Evolutionary conservation across 73 alveolate species (phyloP), one percentile per base, ranked within the genome.

Genomic region (Stentor coeruleus): DNA sequence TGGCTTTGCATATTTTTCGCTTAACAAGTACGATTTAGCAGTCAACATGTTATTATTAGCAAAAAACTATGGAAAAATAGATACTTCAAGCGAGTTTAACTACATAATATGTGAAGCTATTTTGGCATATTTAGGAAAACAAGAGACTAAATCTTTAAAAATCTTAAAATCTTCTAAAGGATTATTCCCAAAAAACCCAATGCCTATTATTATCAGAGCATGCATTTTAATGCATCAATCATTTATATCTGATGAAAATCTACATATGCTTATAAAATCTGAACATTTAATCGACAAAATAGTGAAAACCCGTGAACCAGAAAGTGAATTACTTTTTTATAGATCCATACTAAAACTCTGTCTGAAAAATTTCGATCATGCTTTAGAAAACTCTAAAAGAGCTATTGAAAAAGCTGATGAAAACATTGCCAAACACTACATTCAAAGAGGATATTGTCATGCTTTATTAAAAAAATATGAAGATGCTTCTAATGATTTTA

Each of bases 381-480:
- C 90, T 2, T 84, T 39, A 1, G 83, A 84, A 77, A 76, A 57
- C 31, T 36, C 39, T 30, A 15, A 39, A 28, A 33, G 57, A 74
- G 81, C 90, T 3, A 84, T 84, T 81, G 90, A 84, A 41, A 84
- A 84, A 57, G 87, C 90, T 4, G 90, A 84, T 74, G 90, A 84
- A 3, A 84, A 84, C 77, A 33, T 74, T n/a, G 86, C 87, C 28
- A 75, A 77, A 30, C 90, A 84, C 58, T 84, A 84, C 77, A 76
- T 55, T 74, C 58, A 60, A 30, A 74, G 83, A n/a, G 90, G 86
- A 76, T 57, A 49, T n/a, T 6, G 59, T 35, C 4, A 66, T 15
- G 87, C 90, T 11, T 42, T 33, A 4, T 38, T 60, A 35, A 83
- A 83, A 30, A 83, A 74, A 37, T 35, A 76, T 39, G n/a, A 66